Evolutionary conservation across 2,329 filamentous ascomycete genomes (phyloP).

Genomic region (Xylaria sp.): DNA sequence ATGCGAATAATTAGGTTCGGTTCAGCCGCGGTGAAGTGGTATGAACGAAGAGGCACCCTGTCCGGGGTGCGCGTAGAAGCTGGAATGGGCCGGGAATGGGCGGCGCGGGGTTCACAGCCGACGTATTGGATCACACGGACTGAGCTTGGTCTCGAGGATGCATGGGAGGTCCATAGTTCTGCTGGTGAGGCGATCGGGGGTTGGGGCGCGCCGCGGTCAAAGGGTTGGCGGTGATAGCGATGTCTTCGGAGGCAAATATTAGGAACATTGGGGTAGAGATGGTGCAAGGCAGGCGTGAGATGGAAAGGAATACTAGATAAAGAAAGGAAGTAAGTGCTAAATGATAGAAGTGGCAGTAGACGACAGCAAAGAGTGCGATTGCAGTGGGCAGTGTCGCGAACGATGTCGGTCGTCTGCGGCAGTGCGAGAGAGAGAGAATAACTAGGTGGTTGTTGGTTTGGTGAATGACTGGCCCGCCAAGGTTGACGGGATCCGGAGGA

Average conservation of each 20-base stretch:
- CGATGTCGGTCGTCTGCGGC: conserved; percentile 34
- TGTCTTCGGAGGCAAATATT: conserved; percentile 42
- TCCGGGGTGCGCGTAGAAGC: conserved; percentile 40
- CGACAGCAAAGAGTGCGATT: conserved; percentile 32
- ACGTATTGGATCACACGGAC: conserved; percentile 50
- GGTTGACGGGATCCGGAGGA: conserved; percentile 14
- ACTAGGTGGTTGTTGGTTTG: conserved; percentile 21
- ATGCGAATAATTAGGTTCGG: conserved; percentile 26
- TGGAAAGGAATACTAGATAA: conserved; percentile 32
- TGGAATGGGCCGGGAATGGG: conserved; percentile 36
- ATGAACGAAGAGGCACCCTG: conserved; percentile 34
- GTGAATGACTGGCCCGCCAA: conserved; percentile 17
- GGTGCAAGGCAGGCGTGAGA: conserved; percentile 13
- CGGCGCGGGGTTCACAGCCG: conserved; percentile 47
- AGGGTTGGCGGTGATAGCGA: conserved; percentile 43
- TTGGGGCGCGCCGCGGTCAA: conserved; percentile 41
- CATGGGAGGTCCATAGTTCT: conserved; percentile 51
- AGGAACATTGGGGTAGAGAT: conserved; percentile 48
- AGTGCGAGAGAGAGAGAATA: conserved; percentile 22
- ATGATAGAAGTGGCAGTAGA: neutral
- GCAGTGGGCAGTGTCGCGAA: conserved; percentile 37
- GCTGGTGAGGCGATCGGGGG: conserved; percentile 39
- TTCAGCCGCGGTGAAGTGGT: conserved; percentile 16
- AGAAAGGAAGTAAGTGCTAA: neutral
- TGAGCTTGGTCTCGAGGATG: conserved; percentile 43